A percentile compares a stretch with the other conserved stretches of the same genome.
Conservation (phyloP, 2,329 filamentous ascomycete genomes). For the Penicillium verrucosum region DNA sequence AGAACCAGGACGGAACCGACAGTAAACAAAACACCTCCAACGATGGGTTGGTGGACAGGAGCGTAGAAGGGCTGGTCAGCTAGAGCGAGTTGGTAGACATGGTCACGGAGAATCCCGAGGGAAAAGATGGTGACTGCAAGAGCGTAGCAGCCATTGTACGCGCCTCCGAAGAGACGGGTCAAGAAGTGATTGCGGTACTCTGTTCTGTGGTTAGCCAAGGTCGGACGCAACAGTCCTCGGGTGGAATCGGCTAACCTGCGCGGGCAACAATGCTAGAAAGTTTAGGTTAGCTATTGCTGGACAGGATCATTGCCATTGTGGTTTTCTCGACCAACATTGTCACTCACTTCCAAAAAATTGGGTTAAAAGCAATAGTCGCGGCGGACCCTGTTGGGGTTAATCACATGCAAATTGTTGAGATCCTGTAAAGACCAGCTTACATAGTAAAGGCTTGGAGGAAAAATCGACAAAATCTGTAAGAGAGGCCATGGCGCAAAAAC, state of each 20-base stretch:
- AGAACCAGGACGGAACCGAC: constrained; percentile 81
- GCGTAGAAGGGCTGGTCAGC: constrained; percentile 72
- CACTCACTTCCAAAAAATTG: constrained; percentile 98
- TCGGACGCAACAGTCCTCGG: constrained; percentile 7
- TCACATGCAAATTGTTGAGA: constrained; percentile 31
- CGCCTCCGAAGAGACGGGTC: constrained; percentile 79
- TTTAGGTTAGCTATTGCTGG: constrained; percentile 12
- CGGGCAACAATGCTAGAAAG: constrained; percentile 70
- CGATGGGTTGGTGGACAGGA: constrained; percentile 61
- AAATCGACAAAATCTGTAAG: constrained; percentile 56
- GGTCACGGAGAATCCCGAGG: constrained; percentile 83
- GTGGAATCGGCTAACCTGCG: constrained; percentile 56
- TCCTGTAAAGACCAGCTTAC: constrained; percentile 49
- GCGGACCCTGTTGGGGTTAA: constrained; percentile 63
- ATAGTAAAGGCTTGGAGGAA: constrained; percentile 61
- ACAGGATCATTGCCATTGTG: background rate
- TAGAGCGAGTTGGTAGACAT: constrained; percentile 81
- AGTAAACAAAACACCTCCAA: constrained; percentile 69
- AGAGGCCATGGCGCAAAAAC: constrained; percentile 29
- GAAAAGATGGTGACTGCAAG: constrained; percentile 88
- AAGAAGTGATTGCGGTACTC: constrained; percentile 91
- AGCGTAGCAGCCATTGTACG: constrained; percentile 79
- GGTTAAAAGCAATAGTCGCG: constrained; percentile 85
- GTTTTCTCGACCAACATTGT: constrained; percentile 1
- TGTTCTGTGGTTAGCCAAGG: constrained; percentile 37